Evolutionary conservation across 108 stramenopile species (phyloP).

Genomic region (Pelagomonas calceolata): DNA sequence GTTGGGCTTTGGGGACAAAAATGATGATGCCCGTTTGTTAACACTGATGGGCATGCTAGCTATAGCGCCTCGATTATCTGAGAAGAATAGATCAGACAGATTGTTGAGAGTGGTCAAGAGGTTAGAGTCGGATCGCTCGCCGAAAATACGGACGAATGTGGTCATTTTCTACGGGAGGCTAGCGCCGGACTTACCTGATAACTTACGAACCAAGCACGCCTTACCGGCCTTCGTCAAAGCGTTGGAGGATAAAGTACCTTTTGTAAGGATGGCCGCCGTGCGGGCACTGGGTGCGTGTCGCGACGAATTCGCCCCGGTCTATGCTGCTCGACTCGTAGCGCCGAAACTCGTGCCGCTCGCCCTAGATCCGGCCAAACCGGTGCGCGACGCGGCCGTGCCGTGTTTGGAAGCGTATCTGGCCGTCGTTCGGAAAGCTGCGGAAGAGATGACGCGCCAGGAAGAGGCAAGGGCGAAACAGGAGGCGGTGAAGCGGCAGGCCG

Average conservation of each 20-base stretch:
- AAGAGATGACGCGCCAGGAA: background rate
- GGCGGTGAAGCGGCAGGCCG: background rate
- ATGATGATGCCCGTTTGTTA: background rate
- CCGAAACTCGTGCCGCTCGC: background rate
- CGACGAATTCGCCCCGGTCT: background rate
- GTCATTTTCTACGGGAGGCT: background rate
- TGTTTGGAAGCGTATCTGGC: background rate
- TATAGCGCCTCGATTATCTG: background rate
- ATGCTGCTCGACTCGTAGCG: background rate
- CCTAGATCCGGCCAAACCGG: background rate
- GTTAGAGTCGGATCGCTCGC: background rate
- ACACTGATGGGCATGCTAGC: background rate
- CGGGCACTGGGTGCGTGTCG: background rate
- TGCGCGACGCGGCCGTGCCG: background rate
- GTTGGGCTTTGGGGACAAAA: background rate
- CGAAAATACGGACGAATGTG: background rate
- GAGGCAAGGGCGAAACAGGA: background rate
- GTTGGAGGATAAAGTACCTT: background rate
- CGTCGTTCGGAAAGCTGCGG: background rate
- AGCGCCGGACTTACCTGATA: background rate
- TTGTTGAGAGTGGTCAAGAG: background rate
- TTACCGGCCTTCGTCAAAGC: background rate
- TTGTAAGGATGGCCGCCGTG: background rate
- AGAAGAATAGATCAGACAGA: background rate
- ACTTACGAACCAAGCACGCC: background rate